Percentiles rank a stretch among this genome's conserved stretches.
phyloP scores from a whole-genome alignment of 225 moss, liverwort and hornwort genomes.

The Climacium dendroides region DNA sequence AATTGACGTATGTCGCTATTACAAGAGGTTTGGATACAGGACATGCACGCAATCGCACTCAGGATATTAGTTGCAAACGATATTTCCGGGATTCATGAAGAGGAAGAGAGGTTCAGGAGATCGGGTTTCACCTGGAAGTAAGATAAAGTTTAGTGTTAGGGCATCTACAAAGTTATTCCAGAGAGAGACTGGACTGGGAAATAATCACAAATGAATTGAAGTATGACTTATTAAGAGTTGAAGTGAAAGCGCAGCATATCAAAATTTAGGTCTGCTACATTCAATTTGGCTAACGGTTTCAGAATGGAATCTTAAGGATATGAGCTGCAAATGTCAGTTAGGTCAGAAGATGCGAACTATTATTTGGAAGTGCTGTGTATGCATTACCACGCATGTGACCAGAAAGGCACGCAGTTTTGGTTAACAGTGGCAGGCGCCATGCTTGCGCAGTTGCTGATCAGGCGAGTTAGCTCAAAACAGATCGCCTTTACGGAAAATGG shows the following conservation, averaged over 20 bases:
- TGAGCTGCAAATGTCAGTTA: conserved; percentile 11
- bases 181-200: neutral
- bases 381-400: neutral
- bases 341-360: neutral
- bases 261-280: neutral
- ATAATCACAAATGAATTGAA: neutral
- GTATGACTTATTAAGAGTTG: neutral
- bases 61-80: neutral
- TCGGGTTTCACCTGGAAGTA: neutral
- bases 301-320: neutral
- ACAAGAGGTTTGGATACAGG: neutral
- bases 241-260: neutral
- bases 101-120: neutral
- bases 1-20: neutral
- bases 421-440: neutral
- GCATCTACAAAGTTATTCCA: neutral
- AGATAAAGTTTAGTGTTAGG: neutral
- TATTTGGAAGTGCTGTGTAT: neutral
- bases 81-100: neutral
- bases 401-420: neutral
- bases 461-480: conserved; percentile 1
- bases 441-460: conserved; percentile 19
- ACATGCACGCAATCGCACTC: neutral
- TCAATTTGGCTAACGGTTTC: neutral
- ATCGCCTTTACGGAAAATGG: neutral